These are phyloP conservation scores for Hirsutella thompsonii DNA, from an alignment of 2,329 filamentous ascomycete genomes.

Conservation along the genomic window DNA sequence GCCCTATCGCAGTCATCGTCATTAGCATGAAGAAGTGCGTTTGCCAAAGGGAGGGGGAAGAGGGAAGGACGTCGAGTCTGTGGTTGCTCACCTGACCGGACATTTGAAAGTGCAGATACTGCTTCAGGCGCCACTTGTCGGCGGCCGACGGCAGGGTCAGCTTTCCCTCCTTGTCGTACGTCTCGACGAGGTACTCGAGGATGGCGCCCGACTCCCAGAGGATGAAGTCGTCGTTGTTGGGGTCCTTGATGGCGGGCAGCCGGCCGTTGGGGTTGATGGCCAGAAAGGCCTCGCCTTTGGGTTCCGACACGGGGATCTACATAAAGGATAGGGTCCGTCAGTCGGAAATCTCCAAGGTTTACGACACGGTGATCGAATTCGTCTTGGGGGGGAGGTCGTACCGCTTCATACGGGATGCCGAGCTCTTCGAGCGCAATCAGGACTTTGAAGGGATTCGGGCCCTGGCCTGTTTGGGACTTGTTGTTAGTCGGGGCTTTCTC, in stretches of 20 bases:
- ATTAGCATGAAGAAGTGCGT: no score
- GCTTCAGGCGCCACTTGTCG: slow-evolving; percentile 19
- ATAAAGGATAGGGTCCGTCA: no score
- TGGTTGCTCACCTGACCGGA: slow-evolving; percentile 17
- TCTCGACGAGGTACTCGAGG: slow-evolving; percentile 17
- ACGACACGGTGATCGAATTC: background rate
- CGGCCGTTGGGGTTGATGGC: slow-evolving; percentile 22
- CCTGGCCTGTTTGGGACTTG: slow-evolving; percentile 6
- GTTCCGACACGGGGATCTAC: slow-evolving; percentile 10
- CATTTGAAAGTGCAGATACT: slow-evolving; percentile 24
- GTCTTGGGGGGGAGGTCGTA: slow-evolving; percentile 1
- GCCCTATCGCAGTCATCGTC: no score
- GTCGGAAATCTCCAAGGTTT: no score
- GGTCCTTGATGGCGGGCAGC: slow-evolving; percentile 19
- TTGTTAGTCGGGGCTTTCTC: background rate
- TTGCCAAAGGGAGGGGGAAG: no score
- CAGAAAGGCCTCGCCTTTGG: slow-evolving; percentile 12
- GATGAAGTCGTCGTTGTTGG: slow-evolving; percentile 16
- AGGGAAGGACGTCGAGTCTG: background rate
- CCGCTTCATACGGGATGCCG: slow-evolving; percentile 18
- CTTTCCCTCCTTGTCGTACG: slow-evolving; percentile 14
- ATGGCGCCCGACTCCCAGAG: slow-evolving; percentile 16
- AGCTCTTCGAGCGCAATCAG: slow-evolving; percentile 23
- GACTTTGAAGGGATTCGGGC: slow-evolving; percentile 20
- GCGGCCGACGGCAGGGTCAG: slow-evolving; percentile 10